Percentiles rank a stretch among this genome's conserved stretches.
phyloP scores from a whole-genome alignment of 108 stramenopile species.

The Skeletonema marinoi region DNA sequence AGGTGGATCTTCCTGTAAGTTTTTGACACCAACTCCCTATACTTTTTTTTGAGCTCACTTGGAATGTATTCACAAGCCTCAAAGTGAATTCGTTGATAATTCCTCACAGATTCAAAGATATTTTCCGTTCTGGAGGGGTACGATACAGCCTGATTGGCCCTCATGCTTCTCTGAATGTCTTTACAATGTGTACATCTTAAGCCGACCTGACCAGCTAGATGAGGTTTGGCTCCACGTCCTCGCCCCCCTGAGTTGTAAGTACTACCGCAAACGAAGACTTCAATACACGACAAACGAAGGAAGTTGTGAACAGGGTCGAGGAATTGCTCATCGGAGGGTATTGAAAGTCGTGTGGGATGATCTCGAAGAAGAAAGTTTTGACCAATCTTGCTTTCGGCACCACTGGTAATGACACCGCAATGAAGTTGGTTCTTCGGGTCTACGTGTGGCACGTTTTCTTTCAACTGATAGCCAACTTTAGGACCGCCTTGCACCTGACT shows the following conservation, averaged over 20 bases:
- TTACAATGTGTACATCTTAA: background rate
- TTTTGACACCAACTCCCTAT: background rate
- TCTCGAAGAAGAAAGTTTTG: background rate
- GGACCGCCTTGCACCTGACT: too few species aligned
- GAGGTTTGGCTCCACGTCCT: background rate
- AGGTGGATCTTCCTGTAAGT: background rate
- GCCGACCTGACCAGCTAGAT: background rate
- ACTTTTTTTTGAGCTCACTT: background rate
- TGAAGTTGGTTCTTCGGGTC: too few species aligned
- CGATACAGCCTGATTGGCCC: background rate
- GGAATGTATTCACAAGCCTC: background rate
- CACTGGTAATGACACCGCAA: background rate
- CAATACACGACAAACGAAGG: conserved; percentile 7
- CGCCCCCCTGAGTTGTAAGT: background rate
- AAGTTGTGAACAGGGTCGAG: conserved; percentile 17
- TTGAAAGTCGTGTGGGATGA: background rate
- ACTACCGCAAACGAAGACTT: background rate
- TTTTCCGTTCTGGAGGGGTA: background rate
- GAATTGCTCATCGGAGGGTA: background rate
- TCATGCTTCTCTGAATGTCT: background rate
- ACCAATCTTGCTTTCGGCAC: too few species aligned
- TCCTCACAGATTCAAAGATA: background rate
- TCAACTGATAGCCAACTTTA: too few species aligned
- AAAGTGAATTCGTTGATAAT: background rate
- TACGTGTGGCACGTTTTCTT: too few species aligned